phyloP scores from a whole-genome alignment of 2,329 filamentous ascomycete species.

The Sarocladium brachiariae region DNA sequence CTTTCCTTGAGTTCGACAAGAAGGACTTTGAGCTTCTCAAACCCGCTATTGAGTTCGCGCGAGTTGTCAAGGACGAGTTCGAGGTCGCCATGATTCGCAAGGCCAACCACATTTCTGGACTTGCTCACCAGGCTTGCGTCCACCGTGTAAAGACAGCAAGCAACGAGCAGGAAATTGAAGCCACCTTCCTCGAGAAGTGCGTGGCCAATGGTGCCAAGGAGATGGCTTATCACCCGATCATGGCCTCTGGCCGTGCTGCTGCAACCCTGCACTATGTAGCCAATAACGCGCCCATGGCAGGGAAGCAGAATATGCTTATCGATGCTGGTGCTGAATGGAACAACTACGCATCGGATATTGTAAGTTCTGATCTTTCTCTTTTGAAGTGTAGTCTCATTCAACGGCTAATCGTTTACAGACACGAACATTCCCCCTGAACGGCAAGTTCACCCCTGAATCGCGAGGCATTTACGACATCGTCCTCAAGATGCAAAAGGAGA shows the following conservation, averaged over 20 bases:
- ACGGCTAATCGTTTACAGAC: conserved; percentile 43
- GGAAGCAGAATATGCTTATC: conserved; percentile 72
- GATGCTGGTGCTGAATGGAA: conserved; percentile 76
- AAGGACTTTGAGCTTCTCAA: conserved; percentile 53
- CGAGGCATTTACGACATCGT: conserved; percentile 77
- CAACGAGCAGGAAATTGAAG: conserved; percentile 81
- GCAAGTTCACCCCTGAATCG: conserved; percentile 62
- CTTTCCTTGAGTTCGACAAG: conserved; percentile 62
- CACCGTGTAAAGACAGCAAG: conserved; percentile 53
- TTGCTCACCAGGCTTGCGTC: conserved; percentile 58
- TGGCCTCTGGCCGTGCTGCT: conserved; percentile 71
- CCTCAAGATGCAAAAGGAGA: conserved; percentile 76
- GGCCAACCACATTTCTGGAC: conserved; percentile 63
- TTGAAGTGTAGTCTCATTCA: too few relatives aligned
- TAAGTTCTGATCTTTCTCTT: too few relatives aligned
- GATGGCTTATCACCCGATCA: conserved; percentile 83
- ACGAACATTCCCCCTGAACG: conserved; percentile 75
- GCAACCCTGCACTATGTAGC: conserved; percentile 84
- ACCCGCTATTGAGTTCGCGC: conserved; percentile 59
- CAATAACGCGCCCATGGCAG: conserved; percentile 62
- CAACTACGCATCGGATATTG: conserved; percentile 65
- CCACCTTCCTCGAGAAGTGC: conserved; percentile 69
- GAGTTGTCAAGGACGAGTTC: conserved; percentile 67
- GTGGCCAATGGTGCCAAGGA: conserved; percentile 69
- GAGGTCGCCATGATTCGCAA: conserved; percentile 67